phyloP scores from a whole-genome alignment of 257 asterid species.

The Linderniella brevidens region DNA sequence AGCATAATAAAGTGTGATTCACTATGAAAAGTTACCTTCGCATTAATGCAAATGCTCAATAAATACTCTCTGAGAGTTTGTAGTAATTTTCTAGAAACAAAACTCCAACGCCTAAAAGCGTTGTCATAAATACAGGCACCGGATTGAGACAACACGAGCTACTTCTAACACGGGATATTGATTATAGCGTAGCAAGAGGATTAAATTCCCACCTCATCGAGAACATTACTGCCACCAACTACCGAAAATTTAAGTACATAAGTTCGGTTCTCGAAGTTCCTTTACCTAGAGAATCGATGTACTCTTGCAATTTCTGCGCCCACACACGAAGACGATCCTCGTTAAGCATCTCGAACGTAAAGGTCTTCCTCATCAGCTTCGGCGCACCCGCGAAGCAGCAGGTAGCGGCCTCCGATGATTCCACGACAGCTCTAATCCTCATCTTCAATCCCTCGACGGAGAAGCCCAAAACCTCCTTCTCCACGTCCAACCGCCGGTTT shows the following conservation, averaged over 20 bases:
- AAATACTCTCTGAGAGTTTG: no score
- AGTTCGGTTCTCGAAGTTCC: neutral
- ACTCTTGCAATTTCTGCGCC: slow-evolving; percentile 42
- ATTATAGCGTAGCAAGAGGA: neutral
- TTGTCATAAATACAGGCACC: no score
- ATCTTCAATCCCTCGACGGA: slow-evolving; percentile 35
- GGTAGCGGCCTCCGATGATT: slow-evolving; percentile 26
- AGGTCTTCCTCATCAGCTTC: slow-evolving; percentile 32
- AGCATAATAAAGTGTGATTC: no score
- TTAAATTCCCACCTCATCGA: neutral
- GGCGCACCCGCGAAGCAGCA: slow-evolving; percentile 16
- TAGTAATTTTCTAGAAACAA: no score
- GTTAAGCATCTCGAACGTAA: slow-evolving; percentile 35
- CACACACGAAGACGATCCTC: slow-evolving; percentile 33
- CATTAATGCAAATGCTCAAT: no score
- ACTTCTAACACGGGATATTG: neutral
- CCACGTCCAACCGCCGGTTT: slow-evolving; percentile 31
- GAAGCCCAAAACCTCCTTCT: slow-evolving; percentile 65
- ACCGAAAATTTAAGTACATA: neutral
- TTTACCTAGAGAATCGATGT: slow-evolving; percentile 56
- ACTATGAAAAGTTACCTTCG: no score
- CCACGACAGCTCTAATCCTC: slow-evolving; percentile 35
- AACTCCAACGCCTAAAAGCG: no score
- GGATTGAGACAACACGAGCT: no score
- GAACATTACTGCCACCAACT: neutral